Base-by-base conservation (phyloP, 768 basidiomycete species). In the Termitomyces sp. region DNA sequence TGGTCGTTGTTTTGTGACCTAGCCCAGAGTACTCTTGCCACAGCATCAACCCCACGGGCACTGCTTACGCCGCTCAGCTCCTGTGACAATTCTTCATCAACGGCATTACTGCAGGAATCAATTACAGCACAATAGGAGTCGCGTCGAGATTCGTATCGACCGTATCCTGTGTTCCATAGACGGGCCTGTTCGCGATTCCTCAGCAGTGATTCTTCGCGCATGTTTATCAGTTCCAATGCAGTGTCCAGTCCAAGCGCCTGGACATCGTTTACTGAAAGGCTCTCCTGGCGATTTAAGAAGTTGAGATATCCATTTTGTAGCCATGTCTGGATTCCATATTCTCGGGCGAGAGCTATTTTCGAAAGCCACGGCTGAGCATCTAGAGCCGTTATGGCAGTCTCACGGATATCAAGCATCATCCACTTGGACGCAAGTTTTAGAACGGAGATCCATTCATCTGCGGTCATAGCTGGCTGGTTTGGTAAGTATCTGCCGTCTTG, bases 381-480 rank as follows among this genome's bases (percentile, higher is more conserved):
- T 1, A 60, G 44, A 18, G 48, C 26, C 26, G 35, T 28, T 26
- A 58, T 55, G 4, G 59, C 57, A 33, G 30, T 14, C 18, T 58
- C 13, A n/a, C 59, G 56, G 18, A 58, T 6, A 38, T 49, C 30
- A 30, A 7, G 30, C 30, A 30, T 30, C 30, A 7, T 30, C 62
- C 57, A 63, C n/a, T 26, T 28, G 3, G 60, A 48, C 4, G 59
- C 24, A 20, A 61, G 57, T n/a, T 60, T 63, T 16, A 61, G 40
- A 5, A 63, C 42, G 16, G 30, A 63, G 4, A 43, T 26, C 59
- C 62, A 61, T 36, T 59, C 62, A 1, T 30, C 35, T 1, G 9
- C 5, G 4, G 45, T 46, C 7, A 61, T 20, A 20, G 4, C 14
- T 12, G 55, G 30, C 18, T 44, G 22, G 9, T 44, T 7, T 6